Conservation (phyloP, 2,329 filamentous ascomycete species). For the Aspergillus chevalieri region DNA sequence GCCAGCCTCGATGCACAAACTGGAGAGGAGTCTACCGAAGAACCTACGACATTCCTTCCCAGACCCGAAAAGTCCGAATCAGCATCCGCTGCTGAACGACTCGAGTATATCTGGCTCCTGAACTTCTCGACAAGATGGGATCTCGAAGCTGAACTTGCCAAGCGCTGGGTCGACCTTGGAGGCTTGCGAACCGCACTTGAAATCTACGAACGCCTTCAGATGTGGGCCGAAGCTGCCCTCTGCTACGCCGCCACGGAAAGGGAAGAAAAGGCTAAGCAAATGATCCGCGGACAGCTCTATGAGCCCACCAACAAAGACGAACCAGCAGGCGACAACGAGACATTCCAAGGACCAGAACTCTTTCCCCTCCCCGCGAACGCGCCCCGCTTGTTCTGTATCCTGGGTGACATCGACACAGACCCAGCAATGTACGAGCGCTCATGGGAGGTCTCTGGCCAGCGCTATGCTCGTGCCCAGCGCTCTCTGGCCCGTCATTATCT, state of each 20-base stretch:
- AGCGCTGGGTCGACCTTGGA: conserved; percentile 84
- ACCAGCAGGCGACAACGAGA: conserved; percentile 46
- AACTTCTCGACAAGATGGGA: conserved; percentile 86
- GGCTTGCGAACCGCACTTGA: conserved; percentile 85
- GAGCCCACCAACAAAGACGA: conserved; percentile 48
- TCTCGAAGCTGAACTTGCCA: conserved; percentile 84
- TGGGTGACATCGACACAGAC: conserved; percentile 80
- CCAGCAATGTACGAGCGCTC: conserved; percentile 72
- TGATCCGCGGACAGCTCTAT: conserved; percentile 75
- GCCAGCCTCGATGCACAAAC: conserved; percentile 38
- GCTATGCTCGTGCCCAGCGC: conserved; percentile 81
- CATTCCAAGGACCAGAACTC: conserved; percentile 63
- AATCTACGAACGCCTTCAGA: conserved; percentile 86
- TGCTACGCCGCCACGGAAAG: conserved; percentile 74
- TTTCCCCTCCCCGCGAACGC: conserved; percentile 71
- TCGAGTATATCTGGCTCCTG: conserved; percentile 78
- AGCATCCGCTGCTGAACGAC: conserved; percentile 63
- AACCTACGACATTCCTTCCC: conserved; percentile 74
- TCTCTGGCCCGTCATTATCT: conserved; percentile 77
- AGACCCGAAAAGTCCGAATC: conserved; percentile 68
- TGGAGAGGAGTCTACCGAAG: conserved; percentile 25
- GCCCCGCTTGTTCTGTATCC: conserved; percentile 82
- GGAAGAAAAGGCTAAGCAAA: conserved; percentile 73
- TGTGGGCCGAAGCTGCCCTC: conserved; percentile 92
- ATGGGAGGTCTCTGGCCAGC: conserved; percentile 74